Base-by-base conservation (phyloP, 148 eudicot genomes). In the Limonium bicolor region DNA sequence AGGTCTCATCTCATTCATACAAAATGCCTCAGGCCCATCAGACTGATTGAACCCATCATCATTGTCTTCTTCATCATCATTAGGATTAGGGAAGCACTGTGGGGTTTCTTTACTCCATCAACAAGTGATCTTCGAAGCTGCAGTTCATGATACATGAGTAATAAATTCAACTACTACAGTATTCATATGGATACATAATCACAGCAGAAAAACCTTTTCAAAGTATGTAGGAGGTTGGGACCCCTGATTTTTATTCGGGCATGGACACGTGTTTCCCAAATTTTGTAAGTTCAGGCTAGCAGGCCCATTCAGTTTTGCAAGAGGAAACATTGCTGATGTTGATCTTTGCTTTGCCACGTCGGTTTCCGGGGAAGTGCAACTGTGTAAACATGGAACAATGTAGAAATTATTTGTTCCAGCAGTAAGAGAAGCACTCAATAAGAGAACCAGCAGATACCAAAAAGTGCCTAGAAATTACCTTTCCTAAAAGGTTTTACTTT, bases 41-140 rank as follows among this genome's bases (percentile, higher is more conserved):
- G 74, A 72, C 51, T 72, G 67, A 25, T 58, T 76, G 48, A 59
- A 58, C 59, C 66, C 90, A 61, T 56, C 94, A 55, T 60, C 61
- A 58, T 73, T 73, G 34, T 65, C 82, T 41, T 70, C 65, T 34
- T 46, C 58, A 44, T 58, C 70, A 36, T 46, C 71, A 31, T 59
- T 65, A 6, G 54, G 55, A 58, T 69, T 50, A 36, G 3, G 9
- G 28, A 64, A 74, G 65, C 33, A 44, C 55, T 71, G 36, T 50
- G 22, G 36, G 48, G 55, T 56, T 54, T 66, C 36, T 20, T 46
- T 56, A 50, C 63, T 32, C 77, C 85, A 19, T 53, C 59, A 58
- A 74, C 46, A 45, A 90, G 87, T 27, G 82, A 75, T 53, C 74
- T 61, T 22, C 99, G 77, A 54, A 90, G 66, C 99, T 90, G 84